phyloP scores from a whole-genome alignment of 768 basidiomycete genomes.

The Hygrocybe punicea region DNA sequence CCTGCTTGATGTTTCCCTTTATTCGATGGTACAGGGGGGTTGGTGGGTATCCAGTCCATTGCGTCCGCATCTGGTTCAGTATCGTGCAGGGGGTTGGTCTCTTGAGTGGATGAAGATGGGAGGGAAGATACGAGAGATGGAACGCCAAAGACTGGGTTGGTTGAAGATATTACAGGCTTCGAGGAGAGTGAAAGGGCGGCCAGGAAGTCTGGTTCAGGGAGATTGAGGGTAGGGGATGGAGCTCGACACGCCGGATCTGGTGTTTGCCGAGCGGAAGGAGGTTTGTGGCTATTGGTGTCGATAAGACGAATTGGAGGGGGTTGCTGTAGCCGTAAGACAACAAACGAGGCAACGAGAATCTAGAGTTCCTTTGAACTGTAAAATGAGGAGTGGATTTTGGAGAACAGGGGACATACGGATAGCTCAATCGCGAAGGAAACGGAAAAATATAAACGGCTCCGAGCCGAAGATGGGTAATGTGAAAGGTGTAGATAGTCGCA shows the following conservation, averaged over 20 bases:
- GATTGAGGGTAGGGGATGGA: constrained; percentile 9
- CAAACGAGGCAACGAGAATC: constrained; percentile 51
- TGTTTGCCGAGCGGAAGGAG: constrained; percentile 36
- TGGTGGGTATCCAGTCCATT: constrained; percentile 63
- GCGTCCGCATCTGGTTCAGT: constrained; percentile 39
- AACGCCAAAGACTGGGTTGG: constrained; percentile 63
- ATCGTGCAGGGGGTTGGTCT: constrained; percentile 16
- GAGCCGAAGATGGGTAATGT: constrained; percentile 33
- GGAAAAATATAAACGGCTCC: constrained; percentile 46
- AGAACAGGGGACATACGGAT: constrained; percentile 41
- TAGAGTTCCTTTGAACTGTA: constrained; percentile 24
- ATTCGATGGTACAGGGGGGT: constrained; percentile 21
- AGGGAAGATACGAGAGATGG: constrained; percentile 53
- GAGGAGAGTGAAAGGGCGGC: constrained; percentile 63
- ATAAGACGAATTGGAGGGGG: constrained; percentile 72
- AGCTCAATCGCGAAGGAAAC: constrained; percentile 50
- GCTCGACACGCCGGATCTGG: constrained; percentile 29
- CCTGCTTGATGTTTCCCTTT: constrained; percentile 20
- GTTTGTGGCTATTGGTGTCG: constrained; percentile 48
- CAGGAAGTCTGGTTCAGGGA: constrained; percentile 54
- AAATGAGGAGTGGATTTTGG: not conserved
- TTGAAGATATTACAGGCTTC: constrained; percentile 47
- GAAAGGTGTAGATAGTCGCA: constrained; percentile 39
- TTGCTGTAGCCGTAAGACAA: constrained; percentile 58
- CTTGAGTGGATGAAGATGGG: constrained; percentile 18